Percentiles rank a stretch among this genome's conserved stretches.
Evolutionary conservation across 2,329 filamentous ascomycete genomes (phyloP).

Genomic region (Claviceps purpurea): DNA sequence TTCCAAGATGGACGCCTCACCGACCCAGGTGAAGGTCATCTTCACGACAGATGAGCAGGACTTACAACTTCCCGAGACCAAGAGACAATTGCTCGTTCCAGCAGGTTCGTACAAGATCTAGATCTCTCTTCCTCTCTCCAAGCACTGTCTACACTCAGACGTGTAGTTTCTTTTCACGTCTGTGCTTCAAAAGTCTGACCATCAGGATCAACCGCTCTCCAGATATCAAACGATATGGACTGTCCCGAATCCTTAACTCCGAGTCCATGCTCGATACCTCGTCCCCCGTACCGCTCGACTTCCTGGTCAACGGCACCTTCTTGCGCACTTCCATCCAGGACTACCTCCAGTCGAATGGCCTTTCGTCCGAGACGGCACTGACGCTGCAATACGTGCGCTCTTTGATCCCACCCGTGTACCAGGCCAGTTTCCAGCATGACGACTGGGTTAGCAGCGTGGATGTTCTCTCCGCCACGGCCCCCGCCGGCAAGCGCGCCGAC

Average conservation of each 20-base stretch:
- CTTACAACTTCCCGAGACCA: constrained; percentile 48
- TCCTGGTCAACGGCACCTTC: constrained; percentile 88
- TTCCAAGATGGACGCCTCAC: constrained; percentile 23
- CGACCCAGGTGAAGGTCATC: constrained; percentile 50
- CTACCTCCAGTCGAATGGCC: constrained; percentile 72
- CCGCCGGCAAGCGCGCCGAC: constrained; percentile 36
- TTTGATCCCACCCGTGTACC: constrained; percentile 74
- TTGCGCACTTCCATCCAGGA: constrained; percentile 81
- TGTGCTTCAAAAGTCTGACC: too few species aligned
- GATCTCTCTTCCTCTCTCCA: not conserved
- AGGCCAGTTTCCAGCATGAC: constrained; percentile 90
- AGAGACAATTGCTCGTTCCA: constrained; percentile 48
- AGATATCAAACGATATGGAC: constrained; percentile 58
- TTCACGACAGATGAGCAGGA: constrained; percentile 52
- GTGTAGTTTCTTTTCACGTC: not conserved
- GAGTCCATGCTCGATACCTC: constrained; percentile 55
- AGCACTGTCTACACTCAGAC: not conserved
- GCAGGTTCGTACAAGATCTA: constrained; percentile 28
- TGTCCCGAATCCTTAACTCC: constrained; percentile 58
- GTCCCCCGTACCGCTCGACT: constrained; percentile 71
- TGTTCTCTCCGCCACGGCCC: constrained; percentile 56
- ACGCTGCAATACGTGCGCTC: constrained; percentile 89
- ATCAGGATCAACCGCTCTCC: constrained; percentile 1
- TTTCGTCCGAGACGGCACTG: constrained; percentile 78
- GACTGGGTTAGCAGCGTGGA: constrained; percentile 92